phyloP scores from a whole-genome alignment of 805 yeast genomes.

The Candida sphagnicola region DNA sequence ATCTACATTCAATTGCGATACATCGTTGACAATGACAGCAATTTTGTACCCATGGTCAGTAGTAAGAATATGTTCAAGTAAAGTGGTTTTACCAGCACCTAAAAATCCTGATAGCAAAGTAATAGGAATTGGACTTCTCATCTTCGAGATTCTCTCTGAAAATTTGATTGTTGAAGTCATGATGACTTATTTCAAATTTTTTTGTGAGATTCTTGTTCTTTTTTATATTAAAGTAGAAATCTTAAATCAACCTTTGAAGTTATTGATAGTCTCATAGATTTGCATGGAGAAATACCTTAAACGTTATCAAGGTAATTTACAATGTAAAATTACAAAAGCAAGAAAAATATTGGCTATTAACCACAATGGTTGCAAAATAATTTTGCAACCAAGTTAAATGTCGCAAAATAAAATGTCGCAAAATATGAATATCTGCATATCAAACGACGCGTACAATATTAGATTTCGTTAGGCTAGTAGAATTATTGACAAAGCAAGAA shows the following conservation, averaged over 20 bases:
- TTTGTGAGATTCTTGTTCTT: no score
- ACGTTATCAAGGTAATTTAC: no score
- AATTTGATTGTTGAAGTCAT: background rate
- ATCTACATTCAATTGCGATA: conserved; percentile 42
- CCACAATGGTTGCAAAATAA: conserved; percentile 2
- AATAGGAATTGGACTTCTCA: conserved; percentile 33
- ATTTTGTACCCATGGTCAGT: conserved; percentile 36
- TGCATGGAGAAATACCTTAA: no score
- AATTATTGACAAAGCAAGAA: background rate
- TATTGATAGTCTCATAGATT: no score
- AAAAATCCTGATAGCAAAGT: conserved; percentile 46
- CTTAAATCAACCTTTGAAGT: background rate
- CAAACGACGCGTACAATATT: background rate
- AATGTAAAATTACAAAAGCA: no score
- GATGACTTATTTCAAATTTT: no score
- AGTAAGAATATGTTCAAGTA: conserved; percentile 40
- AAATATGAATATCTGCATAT: no score
- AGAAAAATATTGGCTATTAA: background rate
- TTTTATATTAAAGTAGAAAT: background rate
- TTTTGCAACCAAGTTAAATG: background rate
- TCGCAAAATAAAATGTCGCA: background rate
- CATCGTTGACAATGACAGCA: conserved; percentile 46
- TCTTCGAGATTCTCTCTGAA: background rate
- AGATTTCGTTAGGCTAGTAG: background rate
- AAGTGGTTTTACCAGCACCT: conserved; percentile 46